Evolutionary conservation across 345 rosid genomes (phyloP), one percentile per base, ranked within the genome.

Genomic region (Lepidium didymum): DNA sequence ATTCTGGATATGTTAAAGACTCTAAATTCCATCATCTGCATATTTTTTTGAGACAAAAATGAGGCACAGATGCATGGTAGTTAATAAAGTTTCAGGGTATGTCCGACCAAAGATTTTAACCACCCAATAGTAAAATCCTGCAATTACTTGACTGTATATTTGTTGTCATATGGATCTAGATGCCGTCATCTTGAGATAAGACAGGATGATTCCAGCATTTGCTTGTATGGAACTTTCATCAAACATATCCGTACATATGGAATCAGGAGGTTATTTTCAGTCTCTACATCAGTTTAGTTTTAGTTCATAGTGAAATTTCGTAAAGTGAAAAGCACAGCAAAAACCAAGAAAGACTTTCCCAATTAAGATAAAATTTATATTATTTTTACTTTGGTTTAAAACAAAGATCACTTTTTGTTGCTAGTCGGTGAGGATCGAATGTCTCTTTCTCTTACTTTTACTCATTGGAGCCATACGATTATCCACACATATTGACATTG

Each of bases 11-110:
- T 73, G 76, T 91, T 81, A 58, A 87, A 83, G 62, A 85, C 83
- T 73, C 83, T 80, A 36, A 84, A 86, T 75, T 85, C 91, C 62
- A 89, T 86, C 86, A 87, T 76, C 97, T 91, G 91, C 79, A 77
- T 18, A 29, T 66, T 68, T 66, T 68, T 37, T 43, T 37, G 13
- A 38, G 46, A 53, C 37, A 44, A 29, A 37, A 18, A 45, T 35
- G 50, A 74, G 8, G 16, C 8, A 19, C 59, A 18, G 37, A 67
- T 50, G 56, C 34, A 34, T 8, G 21, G 61, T 15, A 52, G 23
- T 29, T 29, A 29, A 37, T 52, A 52, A n/a, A n/a, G n/a, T n/a
- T n/a, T n/a, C n/a, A n/a, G n/a, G n/a, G n/a, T n/a, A n/a, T n/a
- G n/a, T n/a, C n/a, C n/a, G n/a, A n/a, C n/a, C n/a, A n/a, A n/a